phyloP scores from a whole-genome alignment of 1,284 basidiomycete genomes.

The Moniliella sp. region DNA sequence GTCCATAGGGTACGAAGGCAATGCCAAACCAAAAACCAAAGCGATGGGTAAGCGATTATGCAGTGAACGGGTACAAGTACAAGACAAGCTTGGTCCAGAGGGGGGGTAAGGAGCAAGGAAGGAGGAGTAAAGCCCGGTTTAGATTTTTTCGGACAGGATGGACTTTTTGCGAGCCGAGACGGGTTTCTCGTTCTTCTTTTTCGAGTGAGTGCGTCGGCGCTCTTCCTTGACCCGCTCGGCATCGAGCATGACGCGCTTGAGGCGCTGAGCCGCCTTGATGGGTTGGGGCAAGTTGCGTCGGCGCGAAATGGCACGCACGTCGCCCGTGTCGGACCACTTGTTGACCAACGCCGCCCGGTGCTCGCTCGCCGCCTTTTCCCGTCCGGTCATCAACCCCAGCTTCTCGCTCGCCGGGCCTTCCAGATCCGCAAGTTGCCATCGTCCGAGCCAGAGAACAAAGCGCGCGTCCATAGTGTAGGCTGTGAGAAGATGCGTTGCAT shows the following conservation, averaged over 20 bases:
- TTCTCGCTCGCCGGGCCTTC: conserved; percentile 88
- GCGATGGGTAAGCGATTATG: no score
- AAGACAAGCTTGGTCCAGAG: no score
- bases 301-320: conserved; percentile 61
- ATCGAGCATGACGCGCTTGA: conserved; percentile 83
- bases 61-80: no score
- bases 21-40: no score
- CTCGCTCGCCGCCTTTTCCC: conserved; percentile 75
- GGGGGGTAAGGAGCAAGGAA: no score
- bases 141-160: conserved; percentile 13
- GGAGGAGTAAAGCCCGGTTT: no score
- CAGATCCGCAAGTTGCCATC: conserved; percentile 91
- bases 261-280: conserved; percentile 62
- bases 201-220: conserved; percentile 47
- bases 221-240: conserved; percentile 78
- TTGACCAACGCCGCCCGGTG: conserved; percentile 71
- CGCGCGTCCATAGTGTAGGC: conserved; percentile 67
- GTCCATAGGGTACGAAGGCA: no score
- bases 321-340: conserved; percentile 63
- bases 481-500: conserved; percentile 61
- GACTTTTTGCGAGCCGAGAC: conserved; percentile 59
- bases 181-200: conserved; percentile 45
- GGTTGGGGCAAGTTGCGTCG: conserved; percentile 69
- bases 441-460: conserved; percentile 78
- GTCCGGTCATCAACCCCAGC: conserved; percentile 69